These are phyloP conservation scores for Penicillium sp. DNA, from an alignment of 2,329 filamentous ascomycete genomes.

Conservation along the genomic window DNA sequence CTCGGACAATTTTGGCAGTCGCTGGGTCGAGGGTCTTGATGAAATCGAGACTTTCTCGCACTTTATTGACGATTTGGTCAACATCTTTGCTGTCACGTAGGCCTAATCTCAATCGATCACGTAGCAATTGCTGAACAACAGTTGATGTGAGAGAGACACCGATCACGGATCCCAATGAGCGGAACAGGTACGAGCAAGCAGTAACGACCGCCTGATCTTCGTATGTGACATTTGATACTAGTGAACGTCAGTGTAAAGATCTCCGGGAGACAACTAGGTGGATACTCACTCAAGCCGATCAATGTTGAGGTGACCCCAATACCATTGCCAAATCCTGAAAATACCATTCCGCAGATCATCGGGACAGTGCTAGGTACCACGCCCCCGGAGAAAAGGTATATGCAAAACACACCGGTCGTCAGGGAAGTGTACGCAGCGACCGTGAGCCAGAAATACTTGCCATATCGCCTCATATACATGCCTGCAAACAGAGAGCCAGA, in stretches of 20 bases:
- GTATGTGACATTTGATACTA: slow-evolving; percentile 63
- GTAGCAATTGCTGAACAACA: slow-evolving; percentile 65
- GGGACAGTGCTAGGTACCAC: slow-evolving; percentile 49
- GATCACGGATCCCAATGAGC: slow-evolving; percentile 63
- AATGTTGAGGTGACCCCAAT: slow-evolving; percentile 67
- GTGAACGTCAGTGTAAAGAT: slow-evolving; percentile 4
- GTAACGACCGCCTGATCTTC: slow-evolving; percentile 71
- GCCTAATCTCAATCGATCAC: slow-evolving; percentile 52
- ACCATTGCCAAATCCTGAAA: slow-evolving; percentile 54
- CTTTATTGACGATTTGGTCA: slow-evolving; percentile 62
- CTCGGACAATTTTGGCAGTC: slow-evolving; percentile 57
- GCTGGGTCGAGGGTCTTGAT: slow-evolving; percentile 62
- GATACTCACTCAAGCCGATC: slow-evolving; percentile 57
- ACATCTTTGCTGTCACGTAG: slow-evolving; percentile 59
- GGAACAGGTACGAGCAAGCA: slow-evolving; percentile 77
- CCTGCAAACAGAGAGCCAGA: slow-evolving; percentile 63
- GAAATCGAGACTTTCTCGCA: slow-evolving; percentile 66
- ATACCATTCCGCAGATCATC: slow-evolving; percentile 56
- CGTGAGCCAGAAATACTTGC: slow-evolving; percentile 68
- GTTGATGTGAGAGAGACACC: slow-evolving; percentile 68
- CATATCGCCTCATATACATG: slow-evolving; percentile 65
- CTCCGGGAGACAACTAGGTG: not conserved
- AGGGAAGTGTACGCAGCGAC: slow-evolving; percentile 54
- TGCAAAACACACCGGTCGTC: slow-evolving; percentile 52
- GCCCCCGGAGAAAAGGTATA: slow-evolving; percentile 57